Percentiles rank a stretch among this genome's conserved stretches.
Evolutionary conservation across 2,329 filamentous ascomycete species (phyloP).

Genomic region (Corynespora cassiicola): DNA sequence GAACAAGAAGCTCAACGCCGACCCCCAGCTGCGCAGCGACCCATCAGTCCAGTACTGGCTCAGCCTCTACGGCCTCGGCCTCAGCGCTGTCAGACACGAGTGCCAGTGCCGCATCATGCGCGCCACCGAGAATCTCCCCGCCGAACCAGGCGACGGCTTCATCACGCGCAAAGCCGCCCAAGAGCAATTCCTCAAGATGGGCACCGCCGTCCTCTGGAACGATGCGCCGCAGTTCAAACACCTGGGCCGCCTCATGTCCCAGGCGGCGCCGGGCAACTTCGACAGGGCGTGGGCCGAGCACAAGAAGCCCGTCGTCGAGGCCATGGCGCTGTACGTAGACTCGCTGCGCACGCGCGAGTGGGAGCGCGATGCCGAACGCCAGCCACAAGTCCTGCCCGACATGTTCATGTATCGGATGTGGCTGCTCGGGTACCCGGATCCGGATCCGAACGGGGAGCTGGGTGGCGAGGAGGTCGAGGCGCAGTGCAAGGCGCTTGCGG

Average conservation of each 20-base stretch:
- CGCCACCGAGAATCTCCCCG: not conserved
- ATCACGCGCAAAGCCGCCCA: conserved; percentile 22
- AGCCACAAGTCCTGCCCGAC: conserved; percentile 27
- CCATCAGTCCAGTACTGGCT: conserved; percentile 29
- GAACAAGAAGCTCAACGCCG: conserved; percentile 20
- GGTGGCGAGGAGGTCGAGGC: conserved; percentile 11
- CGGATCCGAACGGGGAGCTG: not conserved
- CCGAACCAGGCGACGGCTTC: not conserved
- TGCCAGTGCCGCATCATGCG: not conserved
- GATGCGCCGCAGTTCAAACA: conserved; percentile 5
- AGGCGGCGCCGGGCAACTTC: not conserved
- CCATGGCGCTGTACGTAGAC: conserved; percentile 24
- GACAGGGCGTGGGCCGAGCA: conserved; percentile 17
- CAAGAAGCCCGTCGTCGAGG: conserved; percentile 21
- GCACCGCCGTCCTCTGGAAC: conserved; percentile 17
- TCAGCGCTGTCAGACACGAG: not conserved
- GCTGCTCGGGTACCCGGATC: conserved; percentile 29
- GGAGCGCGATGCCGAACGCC: conserved; percentile 22
- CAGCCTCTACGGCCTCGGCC: conserved; percentile 20
- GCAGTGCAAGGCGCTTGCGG: conserved; percentile 23
- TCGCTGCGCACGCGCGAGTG: conserved; percentile 26
- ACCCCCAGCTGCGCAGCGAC: conserved; percentile 8
- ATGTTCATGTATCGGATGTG: conserved; percentile 30
- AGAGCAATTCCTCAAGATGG: conserved; percentile 21
- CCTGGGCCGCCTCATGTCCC: conserved; percentile 4